Conservation (phyloP, 2,329 filamentous ascomycete species). For the Penicillium sp. region DNA sequence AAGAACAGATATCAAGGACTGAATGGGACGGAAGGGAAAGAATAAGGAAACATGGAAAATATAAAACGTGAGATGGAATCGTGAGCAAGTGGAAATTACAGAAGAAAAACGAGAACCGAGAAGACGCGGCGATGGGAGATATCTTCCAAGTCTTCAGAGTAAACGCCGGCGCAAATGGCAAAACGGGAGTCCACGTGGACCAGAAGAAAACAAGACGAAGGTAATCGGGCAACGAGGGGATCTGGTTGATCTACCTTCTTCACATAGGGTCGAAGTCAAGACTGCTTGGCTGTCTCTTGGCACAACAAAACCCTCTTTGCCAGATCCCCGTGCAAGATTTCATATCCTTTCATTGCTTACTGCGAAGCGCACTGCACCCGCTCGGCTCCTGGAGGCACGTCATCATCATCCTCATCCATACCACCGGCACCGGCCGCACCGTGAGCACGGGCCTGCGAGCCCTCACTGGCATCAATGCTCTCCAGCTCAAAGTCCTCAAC, state of each 20-base stretch:
- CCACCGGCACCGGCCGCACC: slow-evolving; percentile 53
- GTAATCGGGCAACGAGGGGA: slow-evolving; percentile 12
- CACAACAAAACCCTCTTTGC: too few relatives aligned
- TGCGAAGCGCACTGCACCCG: slow-evolving; percentile 50
- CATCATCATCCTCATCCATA: slow-evolving; percentile 68
- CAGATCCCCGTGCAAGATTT: slow-evolving; percentile 10
- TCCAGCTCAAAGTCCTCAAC: slow-evolving; percentile 83
- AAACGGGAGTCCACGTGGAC: slow-evolving; percentile 14
- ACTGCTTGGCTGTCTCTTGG: slow-evolving; percentile 26
- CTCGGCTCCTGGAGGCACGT: slow-evolving; percentile 46
- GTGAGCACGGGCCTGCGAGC: slow-evolving; percentile 60
- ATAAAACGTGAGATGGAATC: slow-evolving; percentile 4
- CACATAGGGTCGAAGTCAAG: slow-evolving; percentile 36
- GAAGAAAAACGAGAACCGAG: slow-evolving; percentile 7
- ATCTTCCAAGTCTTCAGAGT: slow-evolving; percentile 30
- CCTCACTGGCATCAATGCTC: slow-evolving; percentile 67
- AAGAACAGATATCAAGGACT: slow-evolving; percentile 7
- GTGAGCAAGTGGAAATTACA: slow-evolving; percentile 10
- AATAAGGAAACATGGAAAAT: slow-evolving; percentile 6
- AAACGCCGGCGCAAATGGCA: slow-evolving; percentile 35
- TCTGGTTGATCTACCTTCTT: slow-evolving; percentile 16
- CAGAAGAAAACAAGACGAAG: slow-evolving; percentile 21
- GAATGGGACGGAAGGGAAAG: slow-evolving; percentile 10
- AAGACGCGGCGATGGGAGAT: slow-evolving; percentile 18
- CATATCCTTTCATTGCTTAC: slow-evolving; percentile 30